A percentile compares a stretch with the other conserved stretches of the same genome.
Conservation (phyloP, 371 early-diverging fungal genomes). For the Spraguea lophii region DNA sequence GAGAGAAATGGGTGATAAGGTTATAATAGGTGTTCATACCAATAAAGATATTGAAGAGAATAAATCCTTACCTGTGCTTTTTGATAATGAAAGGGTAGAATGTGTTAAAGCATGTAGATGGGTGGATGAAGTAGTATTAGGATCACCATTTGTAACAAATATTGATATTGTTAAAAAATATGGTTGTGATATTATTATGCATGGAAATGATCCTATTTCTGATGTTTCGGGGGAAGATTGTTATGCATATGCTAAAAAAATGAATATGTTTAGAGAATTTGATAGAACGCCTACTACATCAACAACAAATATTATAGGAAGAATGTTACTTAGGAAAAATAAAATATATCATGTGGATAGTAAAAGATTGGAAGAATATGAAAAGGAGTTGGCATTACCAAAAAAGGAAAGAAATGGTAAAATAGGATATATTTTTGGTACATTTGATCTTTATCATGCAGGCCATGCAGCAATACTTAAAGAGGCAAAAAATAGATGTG, state of each 20-base stretch:
- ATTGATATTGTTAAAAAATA: slow-evolving; percentile 59
- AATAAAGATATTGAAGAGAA: slow-evolving; percentile 64
- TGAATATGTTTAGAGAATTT: slow-evolving; percentile 50
- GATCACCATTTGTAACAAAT: slow-evolving; percentile 72
- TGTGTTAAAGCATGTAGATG: slow-evolving; percentile 79
- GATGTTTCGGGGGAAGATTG: slow-evolving; percentile 76
- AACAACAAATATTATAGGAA: slow-evolving; percentile 75
- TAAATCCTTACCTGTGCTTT: slow-evolving; percentile 82
- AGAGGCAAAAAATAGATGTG: slow-evolving; percentile 23
- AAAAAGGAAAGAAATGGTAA: slow-evolving; percentile 8
- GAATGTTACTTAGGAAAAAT: slow-evolving; percentile 55
- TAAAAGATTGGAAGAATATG: neutral
- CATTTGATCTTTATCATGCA: slow-evolving; percentile 38
- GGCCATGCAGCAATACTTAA: slow-evolving; percentile 34
- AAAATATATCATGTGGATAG: neutral
- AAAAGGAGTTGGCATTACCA: slow-evolving; percentile 1
- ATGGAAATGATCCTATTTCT: slow-evolving; percentile 79
- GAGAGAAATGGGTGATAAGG: slow-evolving; percentile 62
- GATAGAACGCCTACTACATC: slow-evolving; percentile 72
- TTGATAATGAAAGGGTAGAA: slow-evolving; percentile 70
- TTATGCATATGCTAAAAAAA: slow-evolving; percentile 66
- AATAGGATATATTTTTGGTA: slow-evolving; percentile 34
- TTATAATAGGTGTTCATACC: slow-evolving; percentile 84
- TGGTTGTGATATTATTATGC: slow-evolving; percentile 69
- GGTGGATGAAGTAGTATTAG: slow-evolving; percentile 68